phyloP scores from a whole-genome alignment of 129 eudicot genomes.

The Pseudognaphalium luteoalbum region DNA sequence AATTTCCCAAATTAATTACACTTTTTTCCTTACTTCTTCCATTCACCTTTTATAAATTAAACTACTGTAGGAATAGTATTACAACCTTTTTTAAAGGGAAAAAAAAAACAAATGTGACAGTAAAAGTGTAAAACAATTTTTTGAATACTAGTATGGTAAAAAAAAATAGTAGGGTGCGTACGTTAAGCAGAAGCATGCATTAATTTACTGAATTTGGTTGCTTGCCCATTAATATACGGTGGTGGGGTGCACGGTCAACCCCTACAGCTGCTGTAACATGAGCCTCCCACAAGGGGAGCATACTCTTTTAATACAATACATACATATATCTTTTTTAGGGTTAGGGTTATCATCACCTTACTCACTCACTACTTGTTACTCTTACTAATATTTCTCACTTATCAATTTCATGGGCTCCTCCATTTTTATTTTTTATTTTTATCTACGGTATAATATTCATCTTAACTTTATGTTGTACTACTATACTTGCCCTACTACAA shows the following conservation, averaged over 20 bases:
- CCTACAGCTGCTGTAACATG: slow-evolving; percentile 41
- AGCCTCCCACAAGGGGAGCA: slow-evolving; percentile 44
- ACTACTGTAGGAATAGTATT: no score
- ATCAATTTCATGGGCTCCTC: slow-evolving; percentile 36
- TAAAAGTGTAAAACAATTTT: no score
- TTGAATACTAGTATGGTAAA: no score
- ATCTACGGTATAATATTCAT: background rate
- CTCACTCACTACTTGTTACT: background rate
- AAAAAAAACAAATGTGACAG: no score
- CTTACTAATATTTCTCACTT: slow-evolving; percentile 12
- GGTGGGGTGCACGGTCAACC: slow-evolving; percentile 61
- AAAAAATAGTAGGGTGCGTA: background rate
- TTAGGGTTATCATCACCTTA: slow-evolving; percentile 34
- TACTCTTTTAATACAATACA: slow-evolving; percentile 48
- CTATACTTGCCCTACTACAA: slow-evolving; percentile 11
- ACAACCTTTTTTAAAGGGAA: no score
- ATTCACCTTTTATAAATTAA: no score
- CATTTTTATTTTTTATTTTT: slow-evolving; percentile 12
- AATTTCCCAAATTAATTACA: no score
- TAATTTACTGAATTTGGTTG: slow-evolving; percentile 42
- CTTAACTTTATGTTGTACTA: background rate
- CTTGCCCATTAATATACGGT: slow-evolving; percentile 54
- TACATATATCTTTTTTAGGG: slow-evolving; percentile 37
- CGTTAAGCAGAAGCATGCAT: slow-evolving; percentile 26
- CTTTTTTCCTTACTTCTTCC: no score